Evolutionary conservation across 306 rosid genomes (phyloP).

Genomic region (Ceratonia siliqua): DNA sequence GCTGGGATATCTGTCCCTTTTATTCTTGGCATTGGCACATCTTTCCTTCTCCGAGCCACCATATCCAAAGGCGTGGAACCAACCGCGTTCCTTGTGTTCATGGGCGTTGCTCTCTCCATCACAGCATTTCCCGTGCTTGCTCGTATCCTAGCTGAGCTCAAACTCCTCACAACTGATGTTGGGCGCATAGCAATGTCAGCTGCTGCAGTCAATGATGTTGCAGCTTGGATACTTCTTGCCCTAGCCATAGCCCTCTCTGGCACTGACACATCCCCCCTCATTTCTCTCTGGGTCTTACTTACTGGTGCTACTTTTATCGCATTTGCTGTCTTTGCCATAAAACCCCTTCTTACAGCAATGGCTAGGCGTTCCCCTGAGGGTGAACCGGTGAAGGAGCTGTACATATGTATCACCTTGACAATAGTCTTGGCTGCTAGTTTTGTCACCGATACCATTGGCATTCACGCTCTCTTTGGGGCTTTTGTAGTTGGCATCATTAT

Average conservation of each 20-base stretch:
- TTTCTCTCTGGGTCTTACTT: constrained; percentile 65
- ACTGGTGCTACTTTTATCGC: constrained; percentile 43
- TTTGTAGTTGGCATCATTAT: constrained; percentile 61
- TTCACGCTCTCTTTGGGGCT: constrained; percentile 77
- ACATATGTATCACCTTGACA: constrained; percentile 57
- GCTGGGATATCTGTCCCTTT: constrained; percentile 64
- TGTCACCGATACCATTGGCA: constrained; percentile 66
- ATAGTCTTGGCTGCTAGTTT: constrained; percentile 66
- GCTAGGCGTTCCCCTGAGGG: constrained; percentile 61
- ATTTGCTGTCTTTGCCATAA: constrained; percentile 39
- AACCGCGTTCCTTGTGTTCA: constrained; percentile 62
- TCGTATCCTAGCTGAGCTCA: constrained; percentile 77
- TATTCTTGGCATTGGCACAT: constrained; percentile 65
- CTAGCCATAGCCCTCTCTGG: constrained; percentile 73
- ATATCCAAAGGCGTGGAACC: constrained; percentile 45
- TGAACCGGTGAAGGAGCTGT: constrained; percentile 68
- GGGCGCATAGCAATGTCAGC: constrained; percentile 80
- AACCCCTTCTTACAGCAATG: constrained; percentile 52
- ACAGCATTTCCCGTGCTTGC: constrained; percentile 80
- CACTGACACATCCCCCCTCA: constrained; percentile 40
- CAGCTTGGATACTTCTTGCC: constrained; percentile 77
- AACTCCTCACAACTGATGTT: constrained; percentile 70
- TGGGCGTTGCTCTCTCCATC: constrained; percentile 77
- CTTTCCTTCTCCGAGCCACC: constrained; percentile 52
- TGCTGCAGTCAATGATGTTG: constrained; percentile 74